These are phyloP conservation scores for Populus simonii DNA, from an alignment of 345 rosid species.

Conservation along the genomic window DNA sequence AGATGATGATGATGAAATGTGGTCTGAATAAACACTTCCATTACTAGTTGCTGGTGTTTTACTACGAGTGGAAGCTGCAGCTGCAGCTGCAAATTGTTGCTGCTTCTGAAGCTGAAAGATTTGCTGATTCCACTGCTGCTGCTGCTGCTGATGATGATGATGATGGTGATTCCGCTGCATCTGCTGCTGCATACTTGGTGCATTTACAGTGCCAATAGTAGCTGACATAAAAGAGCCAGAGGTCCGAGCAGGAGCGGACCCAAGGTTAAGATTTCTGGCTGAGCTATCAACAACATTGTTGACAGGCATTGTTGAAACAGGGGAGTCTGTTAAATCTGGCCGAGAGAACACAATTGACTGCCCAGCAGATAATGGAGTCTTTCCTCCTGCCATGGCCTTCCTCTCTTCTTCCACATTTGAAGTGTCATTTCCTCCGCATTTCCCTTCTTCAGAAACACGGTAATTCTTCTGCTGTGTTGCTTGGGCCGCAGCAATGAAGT, in stretches of 20 bases:
- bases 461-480: conserved; percentile 72
- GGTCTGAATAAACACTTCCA: conserved; percentile 65
- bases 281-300: conserved; percentile 76
- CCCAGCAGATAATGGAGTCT: conserved; percentile 40
- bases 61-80: conserved; percentile 61
- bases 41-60: conserved; percentile 60
- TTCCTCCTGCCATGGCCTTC: conserved; percentile 44
- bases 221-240: conserved; percentile 48
- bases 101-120: conserved; percentile 72
- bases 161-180: conserved; percentile 32
- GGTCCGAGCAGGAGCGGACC: conserved; percentile 47
- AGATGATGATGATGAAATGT: conserved; percentile 45
- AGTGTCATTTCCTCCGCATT: conserved; percentile 46
- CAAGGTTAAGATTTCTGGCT: conserved; percentile 53
- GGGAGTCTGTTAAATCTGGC: conserved; percentile 53
- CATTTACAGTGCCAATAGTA: conserved; percentile 25
- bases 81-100: conserved; percentile 53
- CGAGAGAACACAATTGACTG: conserved; percentile 83
- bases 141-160: conserved; percentile 30
- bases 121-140: conserved; percentile 52
- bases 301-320: conserved; percentile 52
- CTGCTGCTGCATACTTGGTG: conserved; percentile 45
- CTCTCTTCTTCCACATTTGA: conserved; percentile 60
- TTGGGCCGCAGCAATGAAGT: conserved; percentile 56
- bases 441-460: conserved; percentile 63